Evolutionary conservation across 78 protist species (phyloP).

Genomic region (Dictyostelium firmibasis): DNA sequence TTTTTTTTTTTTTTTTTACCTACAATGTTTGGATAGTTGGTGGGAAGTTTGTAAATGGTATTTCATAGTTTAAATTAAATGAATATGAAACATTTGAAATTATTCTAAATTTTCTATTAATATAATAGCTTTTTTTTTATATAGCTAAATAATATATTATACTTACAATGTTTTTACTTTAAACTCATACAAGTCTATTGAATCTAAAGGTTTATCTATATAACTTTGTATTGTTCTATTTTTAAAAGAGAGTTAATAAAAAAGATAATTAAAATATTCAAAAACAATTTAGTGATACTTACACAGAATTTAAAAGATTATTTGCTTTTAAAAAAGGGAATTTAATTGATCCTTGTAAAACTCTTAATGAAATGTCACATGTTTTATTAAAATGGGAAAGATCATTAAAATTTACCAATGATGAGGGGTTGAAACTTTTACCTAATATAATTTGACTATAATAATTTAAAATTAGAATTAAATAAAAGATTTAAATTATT

Average conservation of each 20-base stretch:
- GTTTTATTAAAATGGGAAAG: not conserved
- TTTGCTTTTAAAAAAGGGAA: not conserved
- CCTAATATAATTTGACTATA: not conserved
- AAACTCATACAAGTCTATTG: not conserved
- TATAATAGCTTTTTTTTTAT: no score
- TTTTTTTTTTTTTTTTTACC: not conserved
- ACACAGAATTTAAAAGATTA: not conserved
- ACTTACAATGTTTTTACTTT: not conserved
- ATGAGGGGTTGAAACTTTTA: not conserved
- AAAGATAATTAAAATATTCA: no score
- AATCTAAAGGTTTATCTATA: not conserved
- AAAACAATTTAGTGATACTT: not conserved
- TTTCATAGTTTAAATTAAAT: not conserved
- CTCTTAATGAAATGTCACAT: not conserved
- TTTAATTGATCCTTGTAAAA: not conserved
- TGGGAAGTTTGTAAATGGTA: not conserved
- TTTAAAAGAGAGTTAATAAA: no score
- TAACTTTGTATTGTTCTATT: not conserved
- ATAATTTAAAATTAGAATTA: not conserved
- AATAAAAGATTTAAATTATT: not conserved
- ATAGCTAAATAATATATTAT: no score
- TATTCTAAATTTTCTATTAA: no score
- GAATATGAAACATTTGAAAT: not conserved
- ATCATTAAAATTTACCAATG: not conserved
- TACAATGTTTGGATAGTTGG: not conserved